Evolutionary conservation across 768 basidiomycete species (phyloP).

Genomic region (Phlebiopsis flavidoalba): DNA sequence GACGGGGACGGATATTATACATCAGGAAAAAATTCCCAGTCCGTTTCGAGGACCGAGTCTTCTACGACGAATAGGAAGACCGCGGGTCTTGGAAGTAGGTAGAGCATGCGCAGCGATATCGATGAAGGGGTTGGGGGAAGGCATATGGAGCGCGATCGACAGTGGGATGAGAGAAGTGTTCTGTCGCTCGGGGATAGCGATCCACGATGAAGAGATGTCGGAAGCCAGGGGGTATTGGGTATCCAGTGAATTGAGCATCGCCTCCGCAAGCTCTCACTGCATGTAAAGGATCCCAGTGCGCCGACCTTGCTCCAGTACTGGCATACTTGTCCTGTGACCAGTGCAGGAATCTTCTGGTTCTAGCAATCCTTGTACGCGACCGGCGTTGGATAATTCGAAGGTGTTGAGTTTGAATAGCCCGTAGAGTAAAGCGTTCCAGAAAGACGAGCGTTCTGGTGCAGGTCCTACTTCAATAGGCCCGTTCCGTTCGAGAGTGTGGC

Average conservation of each 20-base stretch:
- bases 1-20: background rate
- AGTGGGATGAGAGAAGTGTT: background rate
- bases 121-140: background rate
- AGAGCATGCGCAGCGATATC: conserved; percentile 19
- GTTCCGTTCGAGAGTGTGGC: background rate
- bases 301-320: conserved; percentile 20
- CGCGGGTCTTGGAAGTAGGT: conserved; percentile 26
- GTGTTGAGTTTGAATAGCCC: conserved; percentile 26
- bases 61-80: conserved; percentile 28
- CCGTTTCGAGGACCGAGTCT: conserved; percentile 13
- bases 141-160: background rate
- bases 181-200: conserved; percentile 10
- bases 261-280: conserved; percentile 31
- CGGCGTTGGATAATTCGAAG: conserved; percentile 7
- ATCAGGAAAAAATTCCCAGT: conserved; percentile 19
- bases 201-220: conserved; percentile 37
- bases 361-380: conserved; percentile 15
- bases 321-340: conserved; percentile 25
- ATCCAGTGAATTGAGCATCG: conserved; percentile 37
- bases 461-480: conserved; percentile 19
- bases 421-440: conserved; percentile 62
- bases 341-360: conserved; percentile 21
- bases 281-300: conserved; percentile 30
- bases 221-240: conserved; percentile 34
- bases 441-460: conserved; percentile 54